phyloP scores from a whole-genome alignment of 306 rosid genomes.

The Gastrolobium bilobum region DNA sequence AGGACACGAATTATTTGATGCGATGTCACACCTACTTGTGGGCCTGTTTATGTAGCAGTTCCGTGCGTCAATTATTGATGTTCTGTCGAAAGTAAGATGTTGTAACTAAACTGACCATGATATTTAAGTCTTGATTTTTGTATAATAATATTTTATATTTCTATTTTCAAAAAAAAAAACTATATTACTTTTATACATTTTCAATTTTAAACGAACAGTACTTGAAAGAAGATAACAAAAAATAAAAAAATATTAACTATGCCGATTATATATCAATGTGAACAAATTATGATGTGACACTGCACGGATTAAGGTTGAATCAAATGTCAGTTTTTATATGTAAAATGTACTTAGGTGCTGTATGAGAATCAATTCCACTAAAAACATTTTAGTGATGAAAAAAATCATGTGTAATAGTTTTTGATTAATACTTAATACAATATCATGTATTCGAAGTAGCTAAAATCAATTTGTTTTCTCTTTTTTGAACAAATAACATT shows the following conservation, averaged over 20 bases:
- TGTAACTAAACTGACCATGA: conserved; percentile 4
- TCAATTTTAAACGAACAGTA: neutral
- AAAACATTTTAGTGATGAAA: neutral
- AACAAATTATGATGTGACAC: neutral
- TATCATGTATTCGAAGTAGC: neutral
- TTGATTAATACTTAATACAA: neutral
- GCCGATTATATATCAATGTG: neutral
- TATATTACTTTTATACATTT: neutral
- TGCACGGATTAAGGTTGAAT: neutral
- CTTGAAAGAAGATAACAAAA: neutral
- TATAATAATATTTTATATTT: conserved; percentile 2
- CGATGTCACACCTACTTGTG: neutral
- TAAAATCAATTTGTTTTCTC: too few relatives aligned
- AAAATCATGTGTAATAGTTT: neutral
- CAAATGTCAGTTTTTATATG: too few relatives aligned
- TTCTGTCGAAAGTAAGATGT: conserved; percentile 21
- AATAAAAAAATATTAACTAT: neutral
- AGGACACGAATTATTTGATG: conserved; percentile 27
- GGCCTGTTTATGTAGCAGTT: conserved; percentile 36
- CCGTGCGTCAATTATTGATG: conserved; percentile 14
- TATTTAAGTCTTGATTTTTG: neutral
- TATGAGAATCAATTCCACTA: neutral
- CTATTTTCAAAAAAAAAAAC: too few relatives aligned
- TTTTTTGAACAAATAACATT: too few relatives aligned
- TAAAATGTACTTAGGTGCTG: too few relatives aligned